Evolutionary conservation across 768 basidiomycete species (phyloP).

Genomic region (Tricholomella constricta): DNA sequence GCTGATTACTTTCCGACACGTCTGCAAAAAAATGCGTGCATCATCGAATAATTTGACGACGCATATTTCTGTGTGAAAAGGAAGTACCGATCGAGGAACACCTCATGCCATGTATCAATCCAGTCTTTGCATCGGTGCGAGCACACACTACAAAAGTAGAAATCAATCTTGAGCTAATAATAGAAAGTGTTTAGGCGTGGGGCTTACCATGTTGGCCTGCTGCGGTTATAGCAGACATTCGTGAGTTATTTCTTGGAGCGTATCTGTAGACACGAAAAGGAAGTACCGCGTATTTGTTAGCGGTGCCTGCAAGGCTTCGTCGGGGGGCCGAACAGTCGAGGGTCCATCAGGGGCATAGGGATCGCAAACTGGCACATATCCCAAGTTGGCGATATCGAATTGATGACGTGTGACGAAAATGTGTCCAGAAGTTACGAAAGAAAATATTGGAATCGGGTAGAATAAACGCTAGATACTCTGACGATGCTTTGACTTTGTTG

Average conservation of each 20-base stretch:
- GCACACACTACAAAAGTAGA: neutral
- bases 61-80: neutral
- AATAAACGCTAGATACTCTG: too few species aligned
- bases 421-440: too few species aligned
- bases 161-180: neutral
- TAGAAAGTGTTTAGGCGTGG: conserved; percentile 8
- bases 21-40: neutral
- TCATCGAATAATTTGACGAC: neutral
- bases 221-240: neutral
- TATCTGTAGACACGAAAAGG: neutral
- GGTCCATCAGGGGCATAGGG: too few species aligned
- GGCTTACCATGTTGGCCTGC: neutral
- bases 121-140: conserved; percentile 3
- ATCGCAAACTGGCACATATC: too few species aligned
- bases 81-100: neutral
- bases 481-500: neutral
- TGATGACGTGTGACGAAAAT: too few species aligned
- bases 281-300: neutral
- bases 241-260: too few species aligned
- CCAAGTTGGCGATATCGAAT: too few species aligned
- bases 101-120: neutral
- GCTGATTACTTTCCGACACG: neutral
- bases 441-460: too few species aligned
- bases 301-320: too few species aligned
- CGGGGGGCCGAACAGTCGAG: too few species aligned